phyloP scores from a whole-genome alignment of 2,329 filamentous ascomycete genomes.

The Calonectria fujianensis region DNA sequence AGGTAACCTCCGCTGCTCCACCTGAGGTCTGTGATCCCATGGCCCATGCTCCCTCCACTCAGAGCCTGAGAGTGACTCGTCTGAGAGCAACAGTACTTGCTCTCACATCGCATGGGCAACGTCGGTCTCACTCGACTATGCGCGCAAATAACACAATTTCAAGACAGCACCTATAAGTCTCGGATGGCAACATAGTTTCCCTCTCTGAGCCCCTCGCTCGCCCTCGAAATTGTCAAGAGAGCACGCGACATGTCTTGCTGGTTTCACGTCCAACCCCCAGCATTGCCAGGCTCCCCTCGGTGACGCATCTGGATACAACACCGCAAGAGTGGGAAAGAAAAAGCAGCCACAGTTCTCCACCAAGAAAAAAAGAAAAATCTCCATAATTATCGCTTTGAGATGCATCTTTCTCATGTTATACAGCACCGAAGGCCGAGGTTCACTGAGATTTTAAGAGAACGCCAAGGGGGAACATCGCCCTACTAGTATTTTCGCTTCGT shows the following conservation, averaged over 20 bases:
- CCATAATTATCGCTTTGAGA: background rate
- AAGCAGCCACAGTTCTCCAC: slow-evolving; percentile 2
- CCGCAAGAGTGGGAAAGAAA: slow-evolving; percentile 4
- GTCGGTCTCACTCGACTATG: slow-evolving; percentile 16
- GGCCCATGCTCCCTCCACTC: slow-evolving; percentile 11
- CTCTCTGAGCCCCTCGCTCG: background rate
- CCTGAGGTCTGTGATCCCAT: background rate
- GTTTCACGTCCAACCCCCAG: background rate
- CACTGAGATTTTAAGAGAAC: background rate
- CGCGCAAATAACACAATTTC: slow-evolving; percentile 15
- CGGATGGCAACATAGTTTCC: background rate
- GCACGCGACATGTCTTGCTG: slow-evolving; percentile 23
- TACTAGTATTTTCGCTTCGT: background rate
- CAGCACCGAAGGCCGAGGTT: background rate
- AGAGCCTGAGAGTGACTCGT: background rate
- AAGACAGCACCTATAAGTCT: slow-evolving; percentile 14
- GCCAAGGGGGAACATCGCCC: background rate
- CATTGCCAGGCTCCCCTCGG: slow-evolving; percentile 10
- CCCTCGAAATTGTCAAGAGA: background rate
- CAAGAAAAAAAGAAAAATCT: background rate
- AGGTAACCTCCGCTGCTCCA: slow-evolving; percentile 5
- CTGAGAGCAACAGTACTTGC: background rate
- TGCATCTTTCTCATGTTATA: background rate
- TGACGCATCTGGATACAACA: slow-evolving; percentile 14
- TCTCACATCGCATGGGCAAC: slow-evolving; percentile 9